Percentiles rank a stretch among this genome's conserved stretches.
Conservation (phyloP, 139 green algal species). For the Trebouxia sp. region DNA sequence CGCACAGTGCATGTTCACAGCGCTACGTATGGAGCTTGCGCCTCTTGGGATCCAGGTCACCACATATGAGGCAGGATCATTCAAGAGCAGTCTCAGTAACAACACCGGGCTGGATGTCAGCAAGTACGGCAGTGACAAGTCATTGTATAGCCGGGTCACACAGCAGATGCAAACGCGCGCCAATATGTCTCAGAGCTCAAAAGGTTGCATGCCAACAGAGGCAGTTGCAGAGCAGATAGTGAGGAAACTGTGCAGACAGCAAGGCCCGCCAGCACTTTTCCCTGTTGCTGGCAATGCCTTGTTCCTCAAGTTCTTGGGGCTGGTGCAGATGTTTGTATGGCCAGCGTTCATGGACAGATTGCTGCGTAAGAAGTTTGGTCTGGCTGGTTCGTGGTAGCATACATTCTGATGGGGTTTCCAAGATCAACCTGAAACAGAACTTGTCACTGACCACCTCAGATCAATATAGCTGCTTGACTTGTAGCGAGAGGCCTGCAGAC, state of each 20-base stretch:
- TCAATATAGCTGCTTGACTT: no score
- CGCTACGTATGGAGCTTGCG: slow-evolving; percentile 52
- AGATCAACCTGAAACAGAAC: no score
- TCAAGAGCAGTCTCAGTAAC: slow-evolving; percentile 19
- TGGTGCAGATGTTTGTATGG: slow-evolving; percentile 33
- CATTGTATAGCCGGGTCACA: background rate
- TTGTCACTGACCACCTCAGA: no score
- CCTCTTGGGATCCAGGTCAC: slow-evolving; percentile 48
- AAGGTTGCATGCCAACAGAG: background rate
- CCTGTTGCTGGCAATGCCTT: slow-evolving; percentile 28
- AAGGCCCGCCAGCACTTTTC: slow-evolving; percentile 31
- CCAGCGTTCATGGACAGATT: slow-evolving; percentile 5
- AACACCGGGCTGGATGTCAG: background rate
- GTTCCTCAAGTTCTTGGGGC: slow-evolving; percentile 9
- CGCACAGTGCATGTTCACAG: slow-evolving; percentile 46
- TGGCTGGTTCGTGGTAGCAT: background rate
- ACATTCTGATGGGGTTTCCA: no score
- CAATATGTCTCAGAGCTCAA: background rate
- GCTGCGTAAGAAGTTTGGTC: slow-evolving; percentile 31
- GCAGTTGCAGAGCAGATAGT: background rate
- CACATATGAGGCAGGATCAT: slow-evolving; percentile 43
- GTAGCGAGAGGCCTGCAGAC: no score
- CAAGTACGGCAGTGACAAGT: background rate
- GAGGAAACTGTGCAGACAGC: background rate
- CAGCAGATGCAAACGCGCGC: background rate